These are phyloP conservation scores for Omphalotus guepiniiformis DNA, from an alignment of 768 basidiomycete species.

Conservation along the genomic window DNA sequence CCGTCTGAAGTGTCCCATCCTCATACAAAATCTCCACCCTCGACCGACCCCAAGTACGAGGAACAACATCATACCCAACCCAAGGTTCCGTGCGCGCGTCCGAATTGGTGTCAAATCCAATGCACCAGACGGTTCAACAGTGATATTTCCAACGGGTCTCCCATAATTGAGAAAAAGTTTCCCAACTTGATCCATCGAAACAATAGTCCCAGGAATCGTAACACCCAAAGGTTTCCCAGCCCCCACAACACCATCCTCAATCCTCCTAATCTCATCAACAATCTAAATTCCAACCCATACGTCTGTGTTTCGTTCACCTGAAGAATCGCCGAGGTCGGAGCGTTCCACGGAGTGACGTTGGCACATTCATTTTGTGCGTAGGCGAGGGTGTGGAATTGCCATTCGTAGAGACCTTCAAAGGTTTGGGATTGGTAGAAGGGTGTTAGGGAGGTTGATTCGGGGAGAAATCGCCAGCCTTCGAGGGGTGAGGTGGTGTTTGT, in stretches of 20 bases:
- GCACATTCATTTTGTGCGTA: slow-evolving; percentile 55
- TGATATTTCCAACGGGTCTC: slow-evolving; percentile 36
- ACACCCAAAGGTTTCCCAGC: slow-evolving; percentile 44
- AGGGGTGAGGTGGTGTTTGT: slow-evolving; percentile 45
- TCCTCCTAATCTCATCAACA: slow-evolving; percentile 44
- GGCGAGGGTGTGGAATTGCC: slow-evolving; percentile 55
- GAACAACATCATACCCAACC: slow-evolving; percentile 45
- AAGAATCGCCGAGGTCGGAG: slow-evolving; percentile 42
- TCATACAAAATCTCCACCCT: slow-evolving; percentile 45
- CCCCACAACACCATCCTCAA: slow-evolving; percentile 40
- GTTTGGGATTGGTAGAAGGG: slow-evolving; percentile 57
- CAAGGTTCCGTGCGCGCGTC: slow-evolving; percentile 38
- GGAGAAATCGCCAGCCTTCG: slow-evolving; percentile 56
- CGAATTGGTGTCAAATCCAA: slow-evolving; percentile 40
- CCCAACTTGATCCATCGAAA: slow-evolving; percentile 42
- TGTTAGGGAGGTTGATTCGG: slow-evolving; percentile 39
- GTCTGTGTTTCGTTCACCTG: slow-evolving; percentile 45
- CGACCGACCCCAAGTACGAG: slow-evolving; percentile 42
- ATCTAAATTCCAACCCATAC: slow-evolving; percentile 48
- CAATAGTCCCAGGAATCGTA: slow-evolving; percentile 50
- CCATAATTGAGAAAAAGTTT: slow-evolving; percentile 49
- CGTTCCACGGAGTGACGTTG: slow-evolving; percentile 49
- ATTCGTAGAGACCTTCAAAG: slow-evolving; percentile 56
- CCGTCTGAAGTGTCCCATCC: slow-evolving; percentile 48
- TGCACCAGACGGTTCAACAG: slow-evolving; percentile 42